Conservation (phyloP, 2,329 filamentous ascomycete genomes). For the Cordyceps cicadae region DNA sequence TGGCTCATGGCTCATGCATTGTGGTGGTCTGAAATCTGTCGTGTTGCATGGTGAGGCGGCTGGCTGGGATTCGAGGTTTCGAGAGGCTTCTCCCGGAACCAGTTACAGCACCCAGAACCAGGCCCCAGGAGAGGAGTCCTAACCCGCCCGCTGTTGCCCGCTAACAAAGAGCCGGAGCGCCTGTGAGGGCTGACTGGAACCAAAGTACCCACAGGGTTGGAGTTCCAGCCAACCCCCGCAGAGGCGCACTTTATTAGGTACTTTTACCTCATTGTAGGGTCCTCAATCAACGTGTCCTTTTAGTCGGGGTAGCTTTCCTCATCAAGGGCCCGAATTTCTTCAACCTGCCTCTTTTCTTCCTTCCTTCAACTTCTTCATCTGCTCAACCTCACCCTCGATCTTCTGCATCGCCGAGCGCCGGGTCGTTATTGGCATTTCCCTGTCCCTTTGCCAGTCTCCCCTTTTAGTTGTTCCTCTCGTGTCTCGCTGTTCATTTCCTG, state of each 20-base stretch:
- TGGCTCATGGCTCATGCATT: not conserved
- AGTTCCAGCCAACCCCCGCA: constrained; percentile 10
- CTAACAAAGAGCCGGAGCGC: too few species aligned
- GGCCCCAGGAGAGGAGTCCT: not conserved
- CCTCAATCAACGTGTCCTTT: constrained; percentile 13
- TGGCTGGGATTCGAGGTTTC: not conserved
- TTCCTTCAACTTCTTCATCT: constrained; percentile 1
- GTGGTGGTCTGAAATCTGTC: not conserved
- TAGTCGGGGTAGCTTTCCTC: constrained; percentile 8
- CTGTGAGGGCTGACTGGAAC: too few species aligned
- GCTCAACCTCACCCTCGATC: constrained; percentile 4
- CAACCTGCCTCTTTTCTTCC: not conserved
- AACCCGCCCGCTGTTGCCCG: not conserved
- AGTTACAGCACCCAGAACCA: not conserved
- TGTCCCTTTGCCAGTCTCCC: constrained; percentile 1
- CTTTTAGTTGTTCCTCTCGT: constrained; percentile 20
- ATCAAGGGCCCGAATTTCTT: constrained; percentile 2
- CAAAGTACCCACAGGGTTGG: not conserved
- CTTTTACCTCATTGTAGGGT: not conserved
- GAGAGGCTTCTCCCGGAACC: not conserved
- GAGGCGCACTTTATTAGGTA: not conserved
- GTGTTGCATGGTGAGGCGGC: not conserved
- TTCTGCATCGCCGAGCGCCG: constrained; percentile 3
- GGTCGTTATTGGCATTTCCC: constrained; percentile 7
- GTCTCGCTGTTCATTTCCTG: not conserved